These are phyloP conservation scores for Hypoxylon fragiforme DNA, from an alignment of 495 filamentous ascomycete genomes.

Conservation along the genomic window DNA sequence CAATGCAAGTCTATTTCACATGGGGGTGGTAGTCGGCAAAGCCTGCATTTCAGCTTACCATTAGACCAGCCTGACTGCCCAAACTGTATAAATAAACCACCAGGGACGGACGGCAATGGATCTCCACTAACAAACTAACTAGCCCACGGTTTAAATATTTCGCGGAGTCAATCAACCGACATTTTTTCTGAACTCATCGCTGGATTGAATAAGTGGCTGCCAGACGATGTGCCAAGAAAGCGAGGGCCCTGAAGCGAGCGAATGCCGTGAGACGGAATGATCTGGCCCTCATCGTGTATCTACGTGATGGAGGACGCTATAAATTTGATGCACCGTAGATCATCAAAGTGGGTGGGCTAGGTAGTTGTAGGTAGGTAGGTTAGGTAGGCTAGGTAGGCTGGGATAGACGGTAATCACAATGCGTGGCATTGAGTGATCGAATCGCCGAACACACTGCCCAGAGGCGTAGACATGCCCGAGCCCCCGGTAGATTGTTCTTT, in stretches of 20 bases:
- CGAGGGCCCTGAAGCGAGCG: conserved; percentile 1
- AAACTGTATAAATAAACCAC: conserved; percentile 18
- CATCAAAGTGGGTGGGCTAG: background rate
- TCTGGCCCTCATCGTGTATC: conserved; percentile 3
- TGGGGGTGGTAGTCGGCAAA: conserved; percentile 6
- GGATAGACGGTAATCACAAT: conserved; percentile 7
- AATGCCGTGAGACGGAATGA: conserved; percentile 15
- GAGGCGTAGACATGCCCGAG: conserved; percentile 9
- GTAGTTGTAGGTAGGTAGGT: too few relatives aligned
- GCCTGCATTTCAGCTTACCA: conserved; percentile 17
- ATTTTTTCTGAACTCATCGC: conserved; percentile 1
- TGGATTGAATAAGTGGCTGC: conserved; percentile 9
- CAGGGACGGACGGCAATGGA: conserved; percentile 14
- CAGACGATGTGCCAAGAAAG: conserved; percentile 23
- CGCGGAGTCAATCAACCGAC: conserved; percentile 10
- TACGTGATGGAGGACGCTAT: conserved; percentile 11
- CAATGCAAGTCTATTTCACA: conserved; percentile 7
- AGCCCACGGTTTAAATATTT: conserved; percentile 9
- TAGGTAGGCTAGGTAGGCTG: too few relatives aligned
- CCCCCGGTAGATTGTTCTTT: conserved; percentile 21
- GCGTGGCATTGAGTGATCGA: conserved; percentile 8
- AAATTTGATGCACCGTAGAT: conserved; percentile 21
- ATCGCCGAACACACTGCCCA: conserved; percentile 13
- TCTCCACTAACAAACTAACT: too few relatives aligned
- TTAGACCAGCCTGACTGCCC: conserved; percentile 15